phyloP scores from a whole-genome alignment of 768 basidiomycete genomes.

The Lyophyllum decastes region DNA sequence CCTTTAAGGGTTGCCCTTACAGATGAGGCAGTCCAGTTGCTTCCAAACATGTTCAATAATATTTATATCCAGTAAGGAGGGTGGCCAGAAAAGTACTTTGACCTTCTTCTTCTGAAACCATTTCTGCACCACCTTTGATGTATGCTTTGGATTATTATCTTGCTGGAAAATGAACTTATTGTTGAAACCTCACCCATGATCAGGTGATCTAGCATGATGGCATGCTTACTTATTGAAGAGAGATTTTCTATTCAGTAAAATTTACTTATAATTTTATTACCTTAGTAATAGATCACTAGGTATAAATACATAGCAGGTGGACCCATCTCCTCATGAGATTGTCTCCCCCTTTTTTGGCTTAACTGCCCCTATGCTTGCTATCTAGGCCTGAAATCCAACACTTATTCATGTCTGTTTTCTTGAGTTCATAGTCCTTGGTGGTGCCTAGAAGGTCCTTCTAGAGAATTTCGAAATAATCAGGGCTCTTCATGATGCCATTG shows the following conservation, averaged over 20 bases:
- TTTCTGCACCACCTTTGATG: neutral
- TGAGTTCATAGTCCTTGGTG: neutral
- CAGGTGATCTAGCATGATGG: too few relatives aligned
- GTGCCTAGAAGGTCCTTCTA: neutral
- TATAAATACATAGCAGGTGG: too few relatives aligned
- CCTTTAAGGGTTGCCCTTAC: too few relatives aligned
- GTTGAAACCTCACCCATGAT: too few relatives aligned
- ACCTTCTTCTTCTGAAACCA: neutral
- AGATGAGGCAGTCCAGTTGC: neutral
- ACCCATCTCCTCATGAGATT: too few relatives aligned
- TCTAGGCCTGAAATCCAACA: too few relatives aligned
- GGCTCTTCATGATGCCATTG: neutral
- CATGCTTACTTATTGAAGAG: too few relatives aligned
- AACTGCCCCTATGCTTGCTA: too few relatives aligned
- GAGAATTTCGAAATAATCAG: neutral
- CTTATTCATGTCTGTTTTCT: neutral
- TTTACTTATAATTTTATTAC: too few relatives aligned
- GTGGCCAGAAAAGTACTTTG: neutral
- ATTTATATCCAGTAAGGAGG: neutral
- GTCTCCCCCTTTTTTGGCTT: too few relatives aligned
- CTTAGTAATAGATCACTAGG: too few relatives aligned
- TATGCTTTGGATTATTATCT: neutral
- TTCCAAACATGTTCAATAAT: neutral
- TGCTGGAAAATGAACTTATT: neutral
- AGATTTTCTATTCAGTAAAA: too few relatives aligned